Percentiles rank a stretch among this genome's conserved stretches.
These are phyloP conservation scores for Sporisorium graminicola DNA, from an alignment of 1,284 basidiomycete genomes.

Conservation along the genomic window DNA sequence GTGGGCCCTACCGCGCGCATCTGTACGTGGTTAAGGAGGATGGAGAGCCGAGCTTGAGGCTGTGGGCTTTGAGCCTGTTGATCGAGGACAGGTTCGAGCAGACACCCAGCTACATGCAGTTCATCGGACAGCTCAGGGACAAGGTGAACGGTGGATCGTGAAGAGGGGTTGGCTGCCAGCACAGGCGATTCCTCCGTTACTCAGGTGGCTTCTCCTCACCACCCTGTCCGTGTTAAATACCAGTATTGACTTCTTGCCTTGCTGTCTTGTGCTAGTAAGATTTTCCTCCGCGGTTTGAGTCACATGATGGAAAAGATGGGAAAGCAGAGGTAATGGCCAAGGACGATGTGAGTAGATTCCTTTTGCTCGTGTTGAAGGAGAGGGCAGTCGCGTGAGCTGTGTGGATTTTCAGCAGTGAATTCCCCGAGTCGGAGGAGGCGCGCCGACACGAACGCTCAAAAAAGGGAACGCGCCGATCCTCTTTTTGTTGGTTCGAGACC, in stretches of 20 bases:
- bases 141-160: constrained; percentile 63
- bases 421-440: neutral
- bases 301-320: too few relatives aligned
- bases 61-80: constrained; percentile 93
- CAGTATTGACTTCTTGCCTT: neutral
- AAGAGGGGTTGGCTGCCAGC: neutral
- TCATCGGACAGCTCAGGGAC: constrained; percentile 73
- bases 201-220: neutral
- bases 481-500: neutral
- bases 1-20: constrained; percentile 92
- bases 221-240: constrained; percentile 16
- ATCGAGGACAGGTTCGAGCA: constrained; percentile 97
- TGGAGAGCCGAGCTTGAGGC: constrained; percentile 86
- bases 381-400: constrained; percentile 4
- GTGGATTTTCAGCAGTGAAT: neutral
- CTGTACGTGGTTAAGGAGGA: constrained; percentile 99
- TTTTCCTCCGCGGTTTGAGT: neutral
- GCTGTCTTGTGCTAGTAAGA: neutral
- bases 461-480: neutral
- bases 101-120: constrained; percentile 95
- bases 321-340: neutral
- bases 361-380: neutral
- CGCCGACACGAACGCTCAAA: neutral
- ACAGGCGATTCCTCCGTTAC: neutral
- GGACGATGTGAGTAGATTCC: neutral